phyloP scores from a whole-genome alignment of 176 grass and related monocot genomes.

The Oryza officinalis region DNA sequence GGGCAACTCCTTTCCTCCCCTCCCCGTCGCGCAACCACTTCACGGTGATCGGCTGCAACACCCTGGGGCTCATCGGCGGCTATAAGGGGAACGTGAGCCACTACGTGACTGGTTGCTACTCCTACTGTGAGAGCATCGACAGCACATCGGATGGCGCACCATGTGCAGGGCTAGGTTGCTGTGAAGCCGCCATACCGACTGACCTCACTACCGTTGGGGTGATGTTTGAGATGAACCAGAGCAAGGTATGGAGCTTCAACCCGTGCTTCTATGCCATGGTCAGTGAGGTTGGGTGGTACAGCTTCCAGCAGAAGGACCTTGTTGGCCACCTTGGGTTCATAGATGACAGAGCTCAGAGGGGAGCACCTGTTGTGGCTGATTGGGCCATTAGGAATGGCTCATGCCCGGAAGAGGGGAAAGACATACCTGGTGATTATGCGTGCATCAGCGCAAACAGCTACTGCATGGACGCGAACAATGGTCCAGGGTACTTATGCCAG shows the following conservation, averaged over 20 bases:
- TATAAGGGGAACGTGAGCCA: neutral
- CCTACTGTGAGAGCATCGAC: neutral
- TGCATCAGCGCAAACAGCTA: conserved; percentile 37
- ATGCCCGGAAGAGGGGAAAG: conserved; percentile 18
- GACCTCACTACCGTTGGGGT: neutral
- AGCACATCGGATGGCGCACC: neutral
- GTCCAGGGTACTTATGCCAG: conserved; percentile 38
- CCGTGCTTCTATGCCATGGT: conserved; percentile 23
- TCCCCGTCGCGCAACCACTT: conserved; percentile 12
- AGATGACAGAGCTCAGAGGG: neutral
- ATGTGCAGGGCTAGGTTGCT: neutral
- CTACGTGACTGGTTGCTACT: neutral
- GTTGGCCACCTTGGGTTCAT: conserved; percentile 1
- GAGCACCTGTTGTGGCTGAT: neutral
- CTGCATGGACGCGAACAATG: conserved; percentile 6
- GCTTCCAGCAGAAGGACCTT: neutral
- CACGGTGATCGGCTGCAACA: conserved; percentile 13
- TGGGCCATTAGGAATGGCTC: conserved; percentile 26
- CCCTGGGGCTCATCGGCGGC: neutral
- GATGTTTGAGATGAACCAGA: neutral
- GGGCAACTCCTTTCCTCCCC: neutral
- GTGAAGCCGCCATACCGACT: neutral
- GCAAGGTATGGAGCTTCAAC: neutral
- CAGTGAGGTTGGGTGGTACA: conserved; percentile 1
- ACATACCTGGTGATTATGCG: neutral